Base-by-base conservation (phyloP, 2,329 filamentous ascomycete species). In the Fusarium globosum region DNA sequence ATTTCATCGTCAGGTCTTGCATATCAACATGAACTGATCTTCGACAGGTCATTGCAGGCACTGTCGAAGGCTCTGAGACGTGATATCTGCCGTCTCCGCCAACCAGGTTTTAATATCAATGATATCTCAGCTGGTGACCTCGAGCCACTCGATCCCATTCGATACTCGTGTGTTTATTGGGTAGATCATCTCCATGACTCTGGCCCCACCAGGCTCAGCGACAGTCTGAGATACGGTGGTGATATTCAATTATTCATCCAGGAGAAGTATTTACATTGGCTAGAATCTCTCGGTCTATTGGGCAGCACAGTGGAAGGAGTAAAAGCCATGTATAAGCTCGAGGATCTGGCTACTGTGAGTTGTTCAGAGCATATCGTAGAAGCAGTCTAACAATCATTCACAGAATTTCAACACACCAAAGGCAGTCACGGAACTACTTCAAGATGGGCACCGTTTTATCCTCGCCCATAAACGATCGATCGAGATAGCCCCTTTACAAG, bases 71-170 rank as follows among this genome's bases (percentile, higher is more conserved):
- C 33, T 6, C 33, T 52, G 1, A 15, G 2, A 12, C 49, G 49
- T 6, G 49, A 52, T 0, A 36, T 52, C 0, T 52, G 21, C 3
- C 2, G 6, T 0, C 33, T 52, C 0, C 12, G 4, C 0, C 2
- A 6, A 2, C n/a, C 33, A 7, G 49, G 49, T 0, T 6, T 26
- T 12, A 0, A 0, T 0, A 26, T 26, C 1, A 3, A 15, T 6
- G 1, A 26, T 0, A 0, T 21, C 2, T 26, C 8, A 11, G 0
- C 6, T 0, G 0, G 20, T 7, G 0, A 0, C 0, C n/a, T 36
- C 0, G 0, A 26, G 16, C 16, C 4, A 4, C 4, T 52, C 6
- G 4, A 23, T 36, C 0, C 3, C 0, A 23, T 52, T 15, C 6
- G 12, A 26, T 52, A 52, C 9, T 52, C 49, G 2, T 26, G 49